Evolutionary conservation across 495 filamentous ascomycete species (phyloP), one percentile per base, ranked within the genome.

Genomic region (Daldinia loculata): DNA sequence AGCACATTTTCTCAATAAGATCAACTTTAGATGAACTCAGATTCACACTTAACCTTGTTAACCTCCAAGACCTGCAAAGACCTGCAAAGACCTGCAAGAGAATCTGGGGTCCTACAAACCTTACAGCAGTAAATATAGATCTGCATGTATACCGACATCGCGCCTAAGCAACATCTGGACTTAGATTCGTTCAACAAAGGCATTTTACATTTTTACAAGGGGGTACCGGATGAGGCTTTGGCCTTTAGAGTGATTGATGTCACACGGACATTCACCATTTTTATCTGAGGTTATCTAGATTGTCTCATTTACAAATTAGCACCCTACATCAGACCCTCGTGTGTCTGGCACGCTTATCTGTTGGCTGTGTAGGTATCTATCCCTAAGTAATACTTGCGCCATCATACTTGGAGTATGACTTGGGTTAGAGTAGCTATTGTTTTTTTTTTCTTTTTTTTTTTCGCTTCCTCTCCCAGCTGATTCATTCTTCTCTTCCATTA

Each of bases 61-160:
- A 32, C 29, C 6, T 32, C 24, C 6, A 29, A 29, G 27, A 6
- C 27, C 27, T 29, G 0, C 8, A n/a, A 43, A 43, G 39, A 43
- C 39, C 14, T 43, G 41, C 17, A 48, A 48, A 48, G 43, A 4
- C 43, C 7, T 24, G 19, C 30, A 64, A 22, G 48, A 58, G 55
- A 72, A 72, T 68, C 65, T 56, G 61, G 70, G 70, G 70, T 72
- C 56, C 32, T 57, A 64, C 64, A 36, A 71, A 63, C 62, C 62
- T 62, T 66, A 53, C 51, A 41, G 7, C 9, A 38, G 4, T n/a
- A 34, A 48, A 24, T 52, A 58, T 58, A 41, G 24, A 61, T 55
- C 55, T 29, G 53, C 43, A 59, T 3, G 22, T 14, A 30, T 41
- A 17, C 61, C 27, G n/a, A 15, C 63, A 64, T 58, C 59, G 52